Percentiles rank a stretch among this genome's conserved stretches.
These are phyloP conservation scores for Teratosphaeria epicoccoides DNA, from an alignment of 2,329 filamentous ascomycete genomes.

Conservation along the genomic window DNA sequence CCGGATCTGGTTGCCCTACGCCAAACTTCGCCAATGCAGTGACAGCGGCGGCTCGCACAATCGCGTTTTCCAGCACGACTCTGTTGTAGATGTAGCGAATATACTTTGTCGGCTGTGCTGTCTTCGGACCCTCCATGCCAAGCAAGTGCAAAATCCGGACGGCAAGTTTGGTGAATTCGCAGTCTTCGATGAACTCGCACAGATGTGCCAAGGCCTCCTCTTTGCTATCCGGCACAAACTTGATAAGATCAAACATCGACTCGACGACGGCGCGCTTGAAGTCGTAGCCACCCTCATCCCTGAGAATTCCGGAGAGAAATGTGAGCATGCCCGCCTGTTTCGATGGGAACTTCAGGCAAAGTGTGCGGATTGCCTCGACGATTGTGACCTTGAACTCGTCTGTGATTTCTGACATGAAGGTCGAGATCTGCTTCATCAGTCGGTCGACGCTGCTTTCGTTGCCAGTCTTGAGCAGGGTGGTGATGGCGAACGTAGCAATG, in stretches of 20 bases:
- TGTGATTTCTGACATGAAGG: conserved; percentile 97
- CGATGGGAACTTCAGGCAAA: conserved; percentile 94
- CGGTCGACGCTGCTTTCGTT: conserved; percentile 96
- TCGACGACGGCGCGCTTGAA: conserved; percentile 97
- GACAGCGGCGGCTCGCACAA: conserved; percentile 87
- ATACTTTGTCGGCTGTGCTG: conserved; percentile 92
- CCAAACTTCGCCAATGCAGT: conserved; percentile 95
- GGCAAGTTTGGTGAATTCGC: conserved; percentile 95
- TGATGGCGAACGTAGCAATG: conserved; percentile 96
- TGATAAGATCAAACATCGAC: conserved; percentile 98
- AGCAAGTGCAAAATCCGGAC: conserved; percentile 91
- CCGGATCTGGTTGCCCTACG: conserved; percentile 88
- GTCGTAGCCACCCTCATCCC: conserved; percentile 94
- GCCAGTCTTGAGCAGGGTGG: conserved; percentile 92
- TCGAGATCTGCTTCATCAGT: conserved; percentile 95
- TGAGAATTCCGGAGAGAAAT: conserved; percentile 91
- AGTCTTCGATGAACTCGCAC: conserved; percentile 98
- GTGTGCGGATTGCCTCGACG: conserved; percentile 89
- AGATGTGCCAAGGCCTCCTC: conserved; percentile 82
- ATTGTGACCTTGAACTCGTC: conserved; percentile 99
- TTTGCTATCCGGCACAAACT: conserved; percentile 85
- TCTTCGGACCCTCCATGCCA: conserved; percentile 89
- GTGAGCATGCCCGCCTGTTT: conserved; percentile 97
- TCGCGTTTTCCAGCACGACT: conserved; percentile 92
- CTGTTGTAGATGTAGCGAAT: conserved; percentile 99